Conservation (phyloP, 169 alveolate species). For the Plasmodium yoelii region DNA sequence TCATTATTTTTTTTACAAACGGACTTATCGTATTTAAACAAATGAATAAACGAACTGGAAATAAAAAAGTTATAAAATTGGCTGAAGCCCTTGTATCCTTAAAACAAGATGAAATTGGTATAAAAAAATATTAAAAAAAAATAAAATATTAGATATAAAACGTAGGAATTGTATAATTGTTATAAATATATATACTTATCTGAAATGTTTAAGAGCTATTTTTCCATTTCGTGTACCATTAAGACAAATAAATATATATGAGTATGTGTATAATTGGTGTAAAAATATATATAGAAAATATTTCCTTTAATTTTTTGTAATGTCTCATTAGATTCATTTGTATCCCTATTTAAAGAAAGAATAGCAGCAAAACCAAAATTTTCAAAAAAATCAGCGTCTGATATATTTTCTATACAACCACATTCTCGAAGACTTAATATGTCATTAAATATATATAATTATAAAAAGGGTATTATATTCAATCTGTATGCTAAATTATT, state of each 20-base stretch:
- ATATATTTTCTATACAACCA: constrained; percentile 18
- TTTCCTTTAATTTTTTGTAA: neutral
- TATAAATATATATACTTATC: neutral
- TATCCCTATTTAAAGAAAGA: constrained; percentile 61
- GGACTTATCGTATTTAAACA: neutral
- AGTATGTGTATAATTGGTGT: neutral
- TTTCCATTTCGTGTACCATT: neutral
- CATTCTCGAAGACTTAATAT: constrained; percentile 54
- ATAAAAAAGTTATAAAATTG: constrained; percentile 35
- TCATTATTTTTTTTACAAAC: too few relatives aligned
- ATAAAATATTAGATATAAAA: neutral
- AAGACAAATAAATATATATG: neutral
- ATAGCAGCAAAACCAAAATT: constrained; percentile 71
- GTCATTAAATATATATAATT: constrained; percentile 32
- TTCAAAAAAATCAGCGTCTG: constrained; percentile 26
- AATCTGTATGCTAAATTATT: constrained; percentile 55
- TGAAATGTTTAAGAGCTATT: neutral
- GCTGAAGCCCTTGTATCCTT: constrained; percentile 54
- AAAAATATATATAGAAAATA: neutral
- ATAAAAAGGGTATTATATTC: constrained; percentile 33
- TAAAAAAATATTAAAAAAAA: neutral
- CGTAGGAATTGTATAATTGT: neutral
- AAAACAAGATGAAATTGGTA: constrained; percentile 76
- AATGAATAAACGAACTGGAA: constrained; percentile 66
- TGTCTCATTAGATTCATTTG: constrained; percentile 26